Evolutionary conservation across 2,329 filamentous ascomycete genomes (phyloP), one percentile per base, ranked within the genome.

Genomic region (Sarocladiaceae sp.): DNA sequence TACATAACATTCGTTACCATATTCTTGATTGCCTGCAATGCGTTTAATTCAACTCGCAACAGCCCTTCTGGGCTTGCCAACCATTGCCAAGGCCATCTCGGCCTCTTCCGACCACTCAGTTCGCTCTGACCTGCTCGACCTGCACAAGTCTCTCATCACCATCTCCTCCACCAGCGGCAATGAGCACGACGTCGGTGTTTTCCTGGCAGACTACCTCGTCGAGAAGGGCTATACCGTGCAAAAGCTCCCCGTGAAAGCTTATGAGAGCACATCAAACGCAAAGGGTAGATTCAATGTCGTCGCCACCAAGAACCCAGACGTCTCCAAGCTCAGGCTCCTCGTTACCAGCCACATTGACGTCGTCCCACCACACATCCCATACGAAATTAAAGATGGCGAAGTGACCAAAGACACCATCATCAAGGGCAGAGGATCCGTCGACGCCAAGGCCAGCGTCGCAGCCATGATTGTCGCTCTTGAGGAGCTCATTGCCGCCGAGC

Each of bases 291-390:
- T 86, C 74, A 96, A 96, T 62, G 75, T 96, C 47, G 73, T 92
- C 36, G 91, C 91, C 2, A 90, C 75, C 76, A 73, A 70, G 1
- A 68, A 80, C 55, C 59, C 59, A 2, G 65, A 69, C 44, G 67
- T 69, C 15, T 73, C 76, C 33, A 70, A 76, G 10, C 79, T 84
- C 2, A 77, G 76, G 29, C 73, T 89, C 11, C 72, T 90, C n/a
- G 68, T 92, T 1, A 84, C 84, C 1, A 91, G 86, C 53, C 91
- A 96, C 66, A 93, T 96, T 60, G 92, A 97, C 61, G 80, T 80
- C 2, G 86, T 89, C 0, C 86, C 88, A 1, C 88, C 88, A 0
- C 83, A 81, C 64, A 86, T 89, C 54, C 84, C 84, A 0, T 90
- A 90, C 66, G 73, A 74, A 37, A 77, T 83, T 10, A 73, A 77